Base-by-base conservation (phyloP, 1,284 basidiomycete species). In the Cryptococcus sp. region DNA sequence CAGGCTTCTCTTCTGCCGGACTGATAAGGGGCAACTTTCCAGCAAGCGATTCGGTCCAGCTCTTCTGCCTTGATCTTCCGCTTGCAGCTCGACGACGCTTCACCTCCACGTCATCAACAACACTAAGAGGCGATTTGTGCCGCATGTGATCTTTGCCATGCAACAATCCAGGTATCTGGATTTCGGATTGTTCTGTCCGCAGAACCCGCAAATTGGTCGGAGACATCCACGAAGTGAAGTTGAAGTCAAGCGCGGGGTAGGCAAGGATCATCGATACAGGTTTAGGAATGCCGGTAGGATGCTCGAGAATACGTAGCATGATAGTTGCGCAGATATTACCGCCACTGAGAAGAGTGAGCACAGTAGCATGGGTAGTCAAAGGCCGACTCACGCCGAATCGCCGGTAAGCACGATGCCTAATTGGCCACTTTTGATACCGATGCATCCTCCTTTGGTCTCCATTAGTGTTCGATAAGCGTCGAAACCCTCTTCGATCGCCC, bases 171-270 rank as follows among this genome's bases (percentile, higher is more conserved):
- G 79, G 76, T 13, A 84, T 76, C 55, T 81, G 73, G 0, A 76
- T 71, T n/a, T 87, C 85, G 0, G 89, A 91, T 69, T 93, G 88
- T 69, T 92, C 91, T 17, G 80, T 78, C 52, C 89, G 85, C 13
- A 98, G 81, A 13, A 95, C 88, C 5, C 85, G 85, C 49, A 98
- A 81, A 75, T 96, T 88, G 20, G 85, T 84, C 1, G 89, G 87
- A 0, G 93, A 87, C 93, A 98, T 97, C 95, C 95, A 99, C 23
- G 92, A 92, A 0, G 89, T 91, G 74, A 94, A 98, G 75, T 96
- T 95, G 81, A 99, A 98, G 75, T 98, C 95, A 51, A 98, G 84
- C 19, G 80, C 80, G 3, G 82, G 80, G 64, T 84, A 85, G 81
- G 89, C 58, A 54, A 96, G 84, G 23, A 96, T 86, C 51, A 98